These are phyloP conservation scores for Chaetomium olivaceum DNA, from an alignment of 2,329 filamentous ascomycete genomes.

Conservation along the genomic window DNA sequence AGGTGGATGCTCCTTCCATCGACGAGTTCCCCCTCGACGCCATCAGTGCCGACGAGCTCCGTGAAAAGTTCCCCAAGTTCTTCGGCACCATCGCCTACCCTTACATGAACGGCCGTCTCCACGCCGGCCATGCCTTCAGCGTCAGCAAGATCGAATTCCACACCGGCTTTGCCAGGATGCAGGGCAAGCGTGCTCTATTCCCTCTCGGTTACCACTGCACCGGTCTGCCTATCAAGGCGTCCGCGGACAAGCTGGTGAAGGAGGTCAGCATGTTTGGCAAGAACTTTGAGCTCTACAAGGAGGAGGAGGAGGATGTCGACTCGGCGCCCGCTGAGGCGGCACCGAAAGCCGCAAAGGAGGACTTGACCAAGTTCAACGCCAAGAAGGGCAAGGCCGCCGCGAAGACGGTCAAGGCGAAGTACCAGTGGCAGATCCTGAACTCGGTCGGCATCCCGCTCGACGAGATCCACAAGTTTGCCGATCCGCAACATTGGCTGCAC, in stretches of 20 bases:
- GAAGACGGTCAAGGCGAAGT: slow-evolving; percentile 91
- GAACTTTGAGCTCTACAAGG: slow-evolving; percentile 76
- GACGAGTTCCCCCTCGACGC: slow-evolving; percentile 74
- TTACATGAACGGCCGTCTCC: slow-evolving; percentile 85
- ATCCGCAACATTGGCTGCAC: slow-evolving; percentile 72
- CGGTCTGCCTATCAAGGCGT: slow-evolving; percentile 97
- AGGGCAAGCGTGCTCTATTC: slow-evolving; percentile 83
- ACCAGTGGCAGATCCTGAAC: slow-evolving; percentile 89
- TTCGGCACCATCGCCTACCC: slow-evolving; percentile 65
- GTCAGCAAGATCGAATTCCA: slow-evolving; percentile 92
- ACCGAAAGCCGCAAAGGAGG: slow-evolving; percentile 67
- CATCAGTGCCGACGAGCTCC: slow-evolving; percentile 72
- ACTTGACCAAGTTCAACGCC: slow-evolving; percentile 86
- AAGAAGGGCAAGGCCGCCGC: slow-evolving; percentile 91
- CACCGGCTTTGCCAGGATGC: slow-evolving; percentile 82
- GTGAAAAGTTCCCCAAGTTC: slow-evolving; percentile 84
- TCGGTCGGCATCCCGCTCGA: slow-evolving; percentile 82
- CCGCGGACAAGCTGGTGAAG: slow-evolving; percentile 88
- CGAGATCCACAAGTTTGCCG: slow-evolving; percentile 91
- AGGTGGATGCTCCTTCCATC: slow-evolving; percentile 79
- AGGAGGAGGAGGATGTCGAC: slow-evolving; percentile 57
- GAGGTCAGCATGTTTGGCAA: slow-evolving; percentile 88
- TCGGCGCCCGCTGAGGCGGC: slow-evolving; percentile 50
- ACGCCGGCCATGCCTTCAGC: slow-evolving; percentile 91
- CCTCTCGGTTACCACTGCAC: slow-evolving; percentile 96